phyloP scores from a whole-genome alignment of 2,329 filamentous ascomycete genomes.

The Beauveria brongniartii region DNA sequence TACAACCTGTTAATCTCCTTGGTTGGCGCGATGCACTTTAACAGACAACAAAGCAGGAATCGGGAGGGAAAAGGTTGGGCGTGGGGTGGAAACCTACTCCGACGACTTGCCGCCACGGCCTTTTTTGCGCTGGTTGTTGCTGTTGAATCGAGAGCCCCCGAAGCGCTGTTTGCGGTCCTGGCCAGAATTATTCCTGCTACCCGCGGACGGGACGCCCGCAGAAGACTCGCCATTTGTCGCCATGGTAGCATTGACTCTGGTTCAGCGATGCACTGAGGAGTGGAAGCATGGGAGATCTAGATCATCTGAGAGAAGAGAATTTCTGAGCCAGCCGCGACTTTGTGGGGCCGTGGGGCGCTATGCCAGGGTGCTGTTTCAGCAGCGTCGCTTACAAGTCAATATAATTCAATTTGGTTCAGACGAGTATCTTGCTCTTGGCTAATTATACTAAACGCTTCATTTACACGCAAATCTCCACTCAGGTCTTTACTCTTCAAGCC shows the following conservation, averaged over 20 bases:
- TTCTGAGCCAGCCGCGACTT: background rate
- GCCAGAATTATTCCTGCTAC: background rate
- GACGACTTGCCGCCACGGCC: conserved; percentile 3
- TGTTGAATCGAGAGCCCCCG: background rate
- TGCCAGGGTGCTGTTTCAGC: background rate
- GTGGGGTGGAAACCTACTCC: background rate
- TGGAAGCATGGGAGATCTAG: background rate
- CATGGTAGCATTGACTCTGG: conserved; percentile 9
- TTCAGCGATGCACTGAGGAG: background rate
- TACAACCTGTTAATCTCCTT: conserved; percentile 7
- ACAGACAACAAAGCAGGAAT: background rate
- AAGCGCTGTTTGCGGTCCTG: conserved; percentile 9
- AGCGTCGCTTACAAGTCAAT: background rate
- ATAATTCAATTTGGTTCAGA: background rate
- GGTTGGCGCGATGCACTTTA: conserved; percentile 1
- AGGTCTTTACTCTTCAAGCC: background rate
- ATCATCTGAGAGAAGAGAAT: conserved; percentile 3
- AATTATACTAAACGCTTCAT: background rate
- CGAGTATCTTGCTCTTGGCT: background rate
- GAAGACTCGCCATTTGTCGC: conserved; percentile 10
- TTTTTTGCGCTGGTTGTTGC: conserved; percentile 7
- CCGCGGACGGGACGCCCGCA: conserved; percentile 2
- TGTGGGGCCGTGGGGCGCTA: conserved; percentile 5
- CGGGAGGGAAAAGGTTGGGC: background rate
- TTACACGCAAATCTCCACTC: too few relatives aligned